Conservation (phyloP, 768 basidiomycete species). For the Imleria badia region DNA sequence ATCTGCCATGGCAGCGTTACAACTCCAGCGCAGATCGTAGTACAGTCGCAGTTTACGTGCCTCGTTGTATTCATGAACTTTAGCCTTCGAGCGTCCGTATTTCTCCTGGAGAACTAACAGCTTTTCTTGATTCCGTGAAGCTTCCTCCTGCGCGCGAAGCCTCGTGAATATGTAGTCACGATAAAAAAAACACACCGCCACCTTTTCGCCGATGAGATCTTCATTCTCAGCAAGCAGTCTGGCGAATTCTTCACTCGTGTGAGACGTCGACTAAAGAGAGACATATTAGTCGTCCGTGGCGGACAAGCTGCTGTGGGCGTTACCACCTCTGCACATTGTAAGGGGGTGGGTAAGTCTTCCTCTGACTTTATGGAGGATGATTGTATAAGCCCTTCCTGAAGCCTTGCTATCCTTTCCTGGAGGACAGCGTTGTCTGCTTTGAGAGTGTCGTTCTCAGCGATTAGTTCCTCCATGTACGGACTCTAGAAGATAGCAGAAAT, state of each 20-base stretch:
- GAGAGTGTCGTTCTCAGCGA: constrained; percentile 18
- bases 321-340: constrained; percentile 11
- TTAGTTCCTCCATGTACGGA: constrained; percentile 3
- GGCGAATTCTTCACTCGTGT: constrained; percentile 10
- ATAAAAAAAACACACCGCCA: neutral
- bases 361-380: constrained; percentile 20
- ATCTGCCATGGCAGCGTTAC: constrained; percentile 11
- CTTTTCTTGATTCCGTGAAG: constrained; percentile 4
- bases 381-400: constrained; percentile 12
- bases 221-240: constrained; percentile 17
- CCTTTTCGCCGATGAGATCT: constrained; percentile 15
- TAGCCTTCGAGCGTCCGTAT: constrained; percentile 21
- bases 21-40: neutral
- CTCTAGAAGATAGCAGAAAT: constrained; percentile 4
- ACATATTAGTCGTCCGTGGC: constrained; percentile 1
- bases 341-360: neutral
- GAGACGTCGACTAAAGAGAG: constrained; percentile 6
- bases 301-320: neutral
- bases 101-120: constrained; percentile 17
- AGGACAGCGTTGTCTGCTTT: constrained; percentile 20
- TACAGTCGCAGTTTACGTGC: constrained; percentile 11
- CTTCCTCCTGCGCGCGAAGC: constrained; percentile 10
- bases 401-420: constrained; percentile 10
- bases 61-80: constrained; percentile 15
- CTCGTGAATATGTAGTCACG: neutral